Conservation (phyloP, 106 monocot species). For the Iris macrosiphon region DNA sequence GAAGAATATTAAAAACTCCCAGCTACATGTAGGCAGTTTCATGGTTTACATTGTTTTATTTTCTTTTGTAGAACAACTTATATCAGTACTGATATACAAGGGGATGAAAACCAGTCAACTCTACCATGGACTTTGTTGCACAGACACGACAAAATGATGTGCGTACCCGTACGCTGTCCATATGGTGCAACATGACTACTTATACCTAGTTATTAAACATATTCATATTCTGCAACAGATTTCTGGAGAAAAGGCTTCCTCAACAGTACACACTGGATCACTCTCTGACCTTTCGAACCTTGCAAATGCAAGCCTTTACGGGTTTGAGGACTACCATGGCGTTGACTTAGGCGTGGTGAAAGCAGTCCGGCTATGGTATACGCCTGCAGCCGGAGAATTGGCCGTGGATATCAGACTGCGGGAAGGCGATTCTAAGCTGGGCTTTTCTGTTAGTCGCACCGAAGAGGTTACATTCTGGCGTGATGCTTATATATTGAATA, state of each 20-base stretch:
- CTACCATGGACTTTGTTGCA: too few species aligned
- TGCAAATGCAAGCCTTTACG: constrained; percentile 66
- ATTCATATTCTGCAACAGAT: constrained; percentile 49
- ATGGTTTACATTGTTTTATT: too few species aligned
- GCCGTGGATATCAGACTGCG: constrained; percentile 55
- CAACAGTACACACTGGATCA: constrained; percentile 60
- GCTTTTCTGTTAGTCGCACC: constrained; percentile 70
- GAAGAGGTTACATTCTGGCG: constrained; percentile 47
- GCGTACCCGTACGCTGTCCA: too few species aligned
- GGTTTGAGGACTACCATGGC: constrained; percentile 85
- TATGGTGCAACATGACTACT: too few species aligned
- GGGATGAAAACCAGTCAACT: too few species aligned
- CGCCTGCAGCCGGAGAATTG: constrained; percentile 55
- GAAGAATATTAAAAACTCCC: too few species aligned
- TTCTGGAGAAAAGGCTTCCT: constrained; percentile 57
- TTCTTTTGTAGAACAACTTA: too few species aligned
- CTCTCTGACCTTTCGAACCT: constrained; percentile 54
- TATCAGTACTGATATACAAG: too few species aligned
- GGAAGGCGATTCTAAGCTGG: constrained; percentile 62
- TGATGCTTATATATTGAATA: background rate
- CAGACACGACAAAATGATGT: too few species aligned
- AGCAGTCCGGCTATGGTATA: constrained; percentile 72
- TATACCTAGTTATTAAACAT: too few species aligned
- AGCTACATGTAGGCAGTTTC: too few species aligned
- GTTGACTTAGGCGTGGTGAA: constrained; percentile 77